Base-by-base conservation (phyloP, 352 stramenopile genomes). In the Stephanocyclus meneghinianus region DNA sequence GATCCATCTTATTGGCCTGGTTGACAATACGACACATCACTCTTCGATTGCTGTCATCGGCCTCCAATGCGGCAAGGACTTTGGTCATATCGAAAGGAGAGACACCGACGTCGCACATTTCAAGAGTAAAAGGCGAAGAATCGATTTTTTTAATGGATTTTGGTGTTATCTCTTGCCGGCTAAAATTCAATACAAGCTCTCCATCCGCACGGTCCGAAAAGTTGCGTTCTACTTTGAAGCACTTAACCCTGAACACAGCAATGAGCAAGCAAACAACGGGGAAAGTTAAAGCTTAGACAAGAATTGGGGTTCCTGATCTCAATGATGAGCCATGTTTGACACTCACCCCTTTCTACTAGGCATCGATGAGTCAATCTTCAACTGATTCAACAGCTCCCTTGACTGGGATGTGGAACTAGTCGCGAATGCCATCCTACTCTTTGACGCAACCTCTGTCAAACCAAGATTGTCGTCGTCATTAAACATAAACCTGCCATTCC, bases 21-120 rank as follows among this genome's bases (percentile, higher is more conserved):
- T 53, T 16, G 21, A 11, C 9, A n/a, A 62, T 40, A 40, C 7
- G 35, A 40, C 35, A 8, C 35, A 40, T 18, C 29, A 6, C 11
- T 8, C 16, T 11, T 10, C 7, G 21, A 42, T 62, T 30, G 57
- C 57, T 50, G 13, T 51, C n/a, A 32, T 29, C 57, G 15, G 30
- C 57, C 5, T 65, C 37, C 35, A 65, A 30, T 50, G 35, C 57
- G 32, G 1, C 32, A 11, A 15, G 10, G 18, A 65, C 29, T 35
- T 51, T 65, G 7, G 15, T 15, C 57, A 65, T 65, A 15, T 65
- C 57, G 48, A 48, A 65, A 10, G 57, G 57, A 32, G 57, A 65
- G 7, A 65, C 15, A 5, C 30, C 35, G 11, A 30, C 37, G 35
- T 65, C 37, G 4, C 18, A 26, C 5, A 30, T 62, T n/a, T 26